phyloP scores from a whole-genome alignment of 352 stramenopile genomes.

The Pythium coloratum region DNA sequence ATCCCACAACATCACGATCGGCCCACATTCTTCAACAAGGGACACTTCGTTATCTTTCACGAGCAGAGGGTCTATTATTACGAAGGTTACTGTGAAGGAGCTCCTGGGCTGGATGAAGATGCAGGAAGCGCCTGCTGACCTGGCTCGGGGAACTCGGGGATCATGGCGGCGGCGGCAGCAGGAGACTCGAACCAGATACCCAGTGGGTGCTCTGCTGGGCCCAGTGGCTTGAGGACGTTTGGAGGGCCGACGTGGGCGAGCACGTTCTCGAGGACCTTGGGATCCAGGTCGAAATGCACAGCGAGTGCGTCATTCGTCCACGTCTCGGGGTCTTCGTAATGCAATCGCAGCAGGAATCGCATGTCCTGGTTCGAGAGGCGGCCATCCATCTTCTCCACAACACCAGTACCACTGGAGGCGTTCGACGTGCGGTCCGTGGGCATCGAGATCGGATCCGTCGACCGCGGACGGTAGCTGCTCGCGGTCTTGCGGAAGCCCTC shows the following conservation, averaged over 20 bases:
- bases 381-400: slow-evolving; percentile 38
- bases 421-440: slow-evolving; percentile 56
- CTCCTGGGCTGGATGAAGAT: slow-evolving; percentile 8
- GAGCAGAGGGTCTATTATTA: slow-evolving; percentile 26
- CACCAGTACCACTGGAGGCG: slow-evolving; percentile 38
- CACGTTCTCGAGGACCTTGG: slow-evolving; percentile 37
- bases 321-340: slow-evolving; percentile 57
- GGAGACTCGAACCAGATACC: slow-evolving; percentile 55
- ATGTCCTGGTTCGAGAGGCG: slow-evolving; percentile 58
- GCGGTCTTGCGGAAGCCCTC: slow-evolving; percentile 58
- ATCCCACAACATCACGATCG: neutral
- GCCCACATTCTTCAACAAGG: neutral
- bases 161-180: slow-evolving; percentile 17
- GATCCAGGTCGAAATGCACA: slow-evolving; percentile 48
- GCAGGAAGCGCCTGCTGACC: slow-evolving; percentile 8
- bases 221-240: slow-evolving; percentile 56
- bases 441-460: slow-evolving; percentile 40
- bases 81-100: slow-evolving; percentile 12
- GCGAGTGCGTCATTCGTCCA: slow-evolving; percentile 54
- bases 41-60: slow-evolving; percentile 16
- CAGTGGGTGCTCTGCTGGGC: slow-evolving; percentile 47
- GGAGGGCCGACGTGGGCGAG: slow-evolving; percentile 44
- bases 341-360: slow-evolving; percentile 54
- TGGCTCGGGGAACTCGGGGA: slow-evolving; percentile 11
- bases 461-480: slow-evolving; percentile 57